Evolutionary conservation across 176 grass and related monocot genomes (phyloP).

Genomic region (Juncus inflexus): DNA sequence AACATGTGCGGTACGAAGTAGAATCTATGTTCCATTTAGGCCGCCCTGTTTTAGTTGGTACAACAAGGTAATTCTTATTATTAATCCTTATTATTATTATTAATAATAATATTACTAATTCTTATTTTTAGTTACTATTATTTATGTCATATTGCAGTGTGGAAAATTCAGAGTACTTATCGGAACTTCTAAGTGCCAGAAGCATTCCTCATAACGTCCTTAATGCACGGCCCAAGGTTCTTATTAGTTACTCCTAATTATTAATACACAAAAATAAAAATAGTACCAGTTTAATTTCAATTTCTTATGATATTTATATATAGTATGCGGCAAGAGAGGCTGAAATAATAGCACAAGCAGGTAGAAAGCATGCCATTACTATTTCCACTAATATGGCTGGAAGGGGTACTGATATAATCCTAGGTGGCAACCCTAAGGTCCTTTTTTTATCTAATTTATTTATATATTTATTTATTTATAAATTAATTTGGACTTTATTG

Average conservation of each 20-base stretch:
- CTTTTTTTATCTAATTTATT: constrained; percentile 28
- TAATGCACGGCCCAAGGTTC: constrained; percentile 94
- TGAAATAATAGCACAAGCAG: constrained; percentile 93
- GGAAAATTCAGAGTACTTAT: constrained; percentile 94
- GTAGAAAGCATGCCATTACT: constrained; percentile 92
- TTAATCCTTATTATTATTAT: too few relatives aligned
- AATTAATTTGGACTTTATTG: constrained; percentile 12
- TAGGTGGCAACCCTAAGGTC: constrained; percentile 96
- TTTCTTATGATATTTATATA: constrained; percentile 24
- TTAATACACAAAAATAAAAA: constrained; percentile 6
- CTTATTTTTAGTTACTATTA: too few relatives aligned
- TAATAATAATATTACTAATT: too few relatives aligned
- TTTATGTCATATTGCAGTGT: constrained; percentile 42
- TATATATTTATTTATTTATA: neutral
- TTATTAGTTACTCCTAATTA: constrained; percentile 21
- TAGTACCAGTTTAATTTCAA: neutral
- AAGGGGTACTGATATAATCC: constrained; percentile 95
- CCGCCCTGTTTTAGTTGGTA: constrained; percentile 92
- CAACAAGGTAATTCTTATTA: constrained; percentile 55
- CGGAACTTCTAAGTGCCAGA: constrained; percentile 63
- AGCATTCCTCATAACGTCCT: constrained; percentile 96
- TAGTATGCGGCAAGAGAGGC: constrained; percentile 97
- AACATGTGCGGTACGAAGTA: constrained; percentile 80
- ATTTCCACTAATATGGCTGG: constrained; percentile 99
- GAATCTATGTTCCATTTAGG: constrained; percentile 80